Percentiles rank a stretch among this genome's conserved stretches.
phyloP scores from a whole-genome alignment of 2,329 filamentous ascomycete genomes.

The Microsporum ferrugineum region DNA sequence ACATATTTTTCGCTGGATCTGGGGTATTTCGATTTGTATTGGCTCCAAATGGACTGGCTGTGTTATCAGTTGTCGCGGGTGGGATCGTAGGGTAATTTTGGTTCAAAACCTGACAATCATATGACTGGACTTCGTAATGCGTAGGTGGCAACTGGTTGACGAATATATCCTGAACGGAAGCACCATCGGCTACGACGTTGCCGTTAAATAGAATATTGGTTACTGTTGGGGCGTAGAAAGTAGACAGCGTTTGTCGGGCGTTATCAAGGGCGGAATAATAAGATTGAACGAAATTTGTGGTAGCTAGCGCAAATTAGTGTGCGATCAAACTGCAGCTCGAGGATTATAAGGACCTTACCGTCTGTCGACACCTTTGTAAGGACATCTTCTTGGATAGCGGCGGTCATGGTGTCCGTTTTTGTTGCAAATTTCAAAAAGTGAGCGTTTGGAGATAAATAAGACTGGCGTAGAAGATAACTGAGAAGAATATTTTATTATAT shows the following conservation, averaged over 20 bases:
- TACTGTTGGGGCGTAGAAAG: conserved; percentile 55
- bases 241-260: conserved; percentile 44
- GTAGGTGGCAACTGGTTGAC: conserved; percentile 50
- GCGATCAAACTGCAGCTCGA: not conserved
- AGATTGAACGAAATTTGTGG: conserved; percentile 57
- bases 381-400: conserved; percentile 24
- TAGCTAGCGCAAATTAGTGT: conserved; percentile 39
- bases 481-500: not conserved
- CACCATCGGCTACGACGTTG: conserved; percentile 49
- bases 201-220: conserved; percentile 74
- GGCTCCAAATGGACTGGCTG: conserved; percentile 25
- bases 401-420: conserved; percentile 18
- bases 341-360: conserved; percentile 19
- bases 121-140: conserved; percentile 63
- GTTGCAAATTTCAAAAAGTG: not conserved
- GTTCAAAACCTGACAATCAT: conserved; percentile 70
- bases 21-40: not conserved
- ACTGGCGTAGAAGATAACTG: too few species aligned
- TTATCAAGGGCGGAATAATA: conserved; percentile 67
- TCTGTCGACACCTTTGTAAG: conserved; percentile 34
- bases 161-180: conserved; percentile 57
- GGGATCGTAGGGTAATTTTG: conserved; percentile 48
- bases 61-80: conserved; percentile 24
- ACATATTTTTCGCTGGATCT: conserved; percentile 48
- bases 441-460: not conserved